Percentiles rank a stretch among this genome's conserved stretches.
These are phyloP conservation scores for Cadophora gregata DNA, from an alignment of 2,329 filamentous ascomycete genomes.

Conservation along the genomic window DNA sequence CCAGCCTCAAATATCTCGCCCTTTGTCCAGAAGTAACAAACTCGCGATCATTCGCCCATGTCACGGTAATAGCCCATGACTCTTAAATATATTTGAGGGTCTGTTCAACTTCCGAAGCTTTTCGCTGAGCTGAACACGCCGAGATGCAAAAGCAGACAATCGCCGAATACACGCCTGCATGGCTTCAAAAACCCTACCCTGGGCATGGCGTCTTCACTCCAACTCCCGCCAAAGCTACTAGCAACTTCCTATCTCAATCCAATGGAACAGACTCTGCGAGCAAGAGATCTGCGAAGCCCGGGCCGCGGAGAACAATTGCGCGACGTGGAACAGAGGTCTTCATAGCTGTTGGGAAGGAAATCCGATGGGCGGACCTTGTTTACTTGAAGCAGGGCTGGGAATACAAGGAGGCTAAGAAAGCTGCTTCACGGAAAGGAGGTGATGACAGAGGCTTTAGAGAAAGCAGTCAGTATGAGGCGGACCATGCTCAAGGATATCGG, in stretches of 20 bases:
- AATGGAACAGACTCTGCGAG: constrained; percentile 35
- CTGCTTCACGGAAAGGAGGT: constrained; percentile 10
- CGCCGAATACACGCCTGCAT: constrained; percentile 74
- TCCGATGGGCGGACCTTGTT: constrained; percentile 87
- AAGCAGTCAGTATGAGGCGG: constrained; percentile 40
- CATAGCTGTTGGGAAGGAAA: constrained; percentile 84
- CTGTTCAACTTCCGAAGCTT: constrained; percentile 28
- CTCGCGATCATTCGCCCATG: constrained; percentile 23
- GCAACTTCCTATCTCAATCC: constrained; percentile 33
- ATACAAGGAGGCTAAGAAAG: constrained; percentile 43
- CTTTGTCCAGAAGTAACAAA: constrained; percentile 33
- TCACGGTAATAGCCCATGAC: constrained; percentile 26
- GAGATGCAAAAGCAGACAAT: constrained; percentile 85
- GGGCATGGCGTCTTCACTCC: constrained; percentile 79
- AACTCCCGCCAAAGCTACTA: constrained; percentile 45
- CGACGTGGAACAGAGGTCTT: constrained; percentile 87
- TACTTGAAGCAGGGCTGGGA: constrained; percentile 72
- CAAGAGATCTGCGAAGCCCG: constrained; percentile 52
- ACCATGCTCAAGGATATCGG: constrained; percentile 52
- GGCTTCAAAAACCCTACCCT: constrained; percentile 79
- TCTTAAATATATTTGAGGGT: constrained; percentile 18
- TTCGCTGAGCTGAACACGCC: constrained; percentile 31
- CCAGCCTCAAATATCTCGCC: constrained; percentile 30
- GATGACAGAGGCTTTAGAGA: constrained; percentile 32
- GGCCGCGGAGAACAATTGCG: constrained; percentile 73